Conservation (phyloP, 2,329 filamentous ascomycete genomes). For the Tolypocladium album region DNA sequence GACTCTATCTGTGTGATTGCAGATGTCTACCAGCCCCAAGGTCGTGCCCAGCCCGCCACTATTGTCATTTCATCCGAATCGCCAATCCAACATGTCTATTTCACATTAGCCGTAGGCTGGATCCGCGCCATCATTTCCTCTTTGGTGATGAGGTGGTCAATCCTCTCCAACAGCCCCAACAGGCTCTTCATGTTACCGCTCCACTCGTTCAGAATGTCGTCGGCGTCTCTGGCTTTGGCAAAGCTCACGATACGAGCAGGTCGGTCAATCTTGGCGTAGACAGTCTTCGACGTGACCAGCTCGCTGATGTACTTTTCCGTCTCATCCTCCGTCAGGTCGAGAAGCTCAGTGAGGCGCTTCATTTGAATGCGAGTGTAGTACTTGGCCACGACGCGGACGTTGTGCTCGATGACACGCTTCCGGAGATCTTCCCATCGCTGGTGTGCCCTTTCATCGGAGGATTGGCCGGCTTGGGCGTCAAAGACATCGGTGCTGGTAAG, state of each 20-base stretch:
- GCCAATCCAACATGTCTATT: conserved; percentile 16
- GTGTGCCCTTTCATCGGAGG: conserved; percentile 68
- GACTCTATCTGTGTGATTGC: conserved; percentile 24
- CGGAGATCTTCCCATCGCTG: conserved; percentile 88
- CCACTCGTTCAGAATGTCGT: conserved; percentile 97
- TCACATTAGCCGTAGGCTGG: conserved; percentile 50
- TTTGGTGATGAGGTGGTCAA: conserved; percentile 97
- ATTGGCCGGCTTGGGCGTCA: conserved; percentile 51
- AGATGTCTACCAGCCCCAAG: conserved; percentile 3
- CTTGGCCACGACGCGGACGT: conserved; percentile 92
- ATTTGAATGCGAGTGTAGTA: conserved; percentile 98
- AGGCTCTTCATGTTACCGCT: conserved; percentile 95
- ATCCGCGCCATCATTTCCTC: conserved; percentile 99
- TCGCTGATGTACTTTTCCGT: conserved; percentile 99
- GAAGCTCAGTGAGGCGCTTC: conserved; percentile 75
- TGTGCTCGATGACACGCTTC: conserved; percentile 98
- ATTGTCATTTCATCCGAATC: conserved; percentile 3
- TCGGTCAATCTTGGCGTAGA: conserved; percentile 94
- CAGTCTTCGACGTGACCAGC: conserved; percentile 92
- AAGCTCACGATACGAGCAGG: conserved; percentile 89
- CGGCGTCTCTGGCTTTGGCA: conserved; percentile 85
- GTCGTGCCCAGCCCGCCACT: not conserved
- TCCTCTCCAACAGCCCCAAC: conserved; percentile 73
- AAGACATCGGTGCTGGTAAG: conserved; percentile 88
- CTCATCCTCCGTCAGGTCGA: conserved; percentile 89